Conservation (phyloP, 108 stramenopile species). For the Poteriospumella lacustris region DNA sequence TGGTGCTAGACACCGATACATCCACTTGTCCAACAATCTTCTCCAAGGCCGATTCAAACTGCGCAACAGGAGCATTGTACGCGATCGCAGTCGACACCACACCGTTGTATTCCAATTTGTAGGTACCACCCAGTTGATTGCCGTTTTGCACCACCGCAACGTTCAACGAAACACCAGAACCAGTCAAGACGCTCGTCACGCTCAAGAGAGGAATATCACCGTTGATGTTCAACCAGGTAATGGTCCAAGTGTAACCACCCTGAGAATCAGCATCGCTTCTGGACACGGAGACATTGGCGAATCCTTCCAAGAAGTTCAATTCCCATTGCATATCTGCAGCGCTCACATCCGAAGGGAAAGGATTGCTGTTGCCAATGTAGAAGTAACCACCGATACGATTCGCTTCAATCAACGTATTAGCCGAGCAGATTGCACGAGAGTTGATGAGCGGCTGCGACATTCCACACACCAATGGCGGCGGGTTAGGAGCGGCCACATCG, state of each 20-base stretch:
- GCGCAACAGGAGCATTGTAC: not conserved
- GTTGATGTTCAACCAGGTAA: slow-evolving; percentile 58
- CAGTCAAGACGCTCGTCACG: slow-evolving; percentile 52
- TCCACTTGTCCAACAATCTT: slow-evolving; percentile 40
- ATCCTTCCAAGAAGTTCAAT: slow-evolving; percentile 50
- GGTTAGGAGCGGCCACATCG: slow-evolving; percentile 17
- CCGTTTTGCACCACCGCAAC: slow-evolving; percentile 59
- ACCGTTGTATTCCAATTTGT: slow-evolving; percentile 45
- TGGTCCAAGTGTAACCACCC: slow-evolving; percentile 61
- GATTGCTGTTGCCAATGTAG: slow-evolving; percentile 56
- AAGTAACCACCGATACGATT: slow-evolving; percentile 65
- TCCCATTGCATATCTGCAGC: slow-evolving; percentile 50
- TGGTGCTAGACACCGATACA: slow-evolving; percentile 29
- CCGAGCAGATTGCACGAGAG: slow-evolving; percentile 4
- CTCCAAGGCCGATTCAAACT: slow-evolving; percentile 9
- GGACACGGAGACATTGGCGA: slow-evolving; percentile 58
- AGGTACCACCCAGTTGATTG: slow-evolving; percentile 66
- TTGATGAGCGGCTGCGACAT: slow-evolving; percentile 20
- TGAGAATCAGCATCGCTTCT: slow-evolving; percentile 51
- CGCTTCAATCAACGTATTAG: slow-evolving; percentile 64
- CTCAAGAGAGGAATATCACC: slow-evolving; percentile 59
- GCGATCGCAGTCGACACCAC: slow-evolving; percentile 42
- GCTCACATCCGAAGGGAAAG: slow-evolving; percentile 41
- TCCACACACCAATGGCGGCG: slow-evolving; percentile 38
- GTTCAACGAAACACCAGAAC: slow-evolving; percentile 52